Conservation (phyloP, 176 grass and related monocot genomes). For the Poa pratensis region DNA sequence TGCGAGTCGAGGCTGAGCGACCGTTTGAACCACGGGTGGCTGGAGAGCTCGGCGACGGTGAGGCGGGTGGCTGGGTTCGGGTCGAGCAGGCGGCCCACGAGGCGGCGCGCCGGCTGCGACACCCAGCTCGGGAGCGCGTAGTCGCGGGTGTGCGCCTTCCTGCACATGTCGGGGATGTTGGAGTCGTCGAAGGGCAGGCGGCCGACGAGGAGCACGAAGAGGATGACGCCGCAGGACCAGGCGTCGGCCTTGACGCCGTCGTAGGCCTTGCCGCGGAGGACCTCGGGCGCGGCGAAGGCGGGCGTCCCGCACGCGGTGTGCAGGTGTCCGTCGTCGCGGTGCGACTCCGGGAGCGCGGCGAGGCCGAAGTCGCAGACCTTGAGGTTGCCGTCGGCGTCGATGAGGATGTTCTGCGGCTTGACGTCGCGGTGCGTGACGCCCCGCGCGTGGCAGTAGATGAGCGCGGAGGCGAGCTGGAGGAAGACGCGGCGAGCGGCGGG, state of each 20-base stretch:
- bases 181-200: slow-evolving; percentile 88
- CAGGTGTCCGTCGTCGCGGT: slow-evolving; percentile 60
- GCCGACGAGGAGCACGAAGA: slow-evolving; percentile 83
- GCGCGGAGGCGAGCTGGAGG: slow-evolving; percentile 81
- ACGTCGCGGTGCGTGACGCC: slow-evolving; percentile 89
- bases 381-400: slow-evolving; percentile 66
- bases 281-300: slow-evolving; percentile 82
- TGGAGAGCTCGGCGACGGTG: slow-evolving; percentile 54
- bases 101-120: slow-evolving; percentile 57
- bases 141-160: slow-evolving; percentile 63
- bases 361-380: slow-evolving; percentile 97
- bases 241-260: slow-evolving; percentile 88
- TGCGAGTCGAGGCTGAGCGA: slow-evolving; percentile 93
- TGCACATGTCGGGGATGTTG: slow-evolving; percentile 84
- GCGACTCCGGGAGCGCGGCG: slow-evolving; percentile 80
- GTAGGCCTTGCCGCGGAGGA: slow-evolving; percentile 73
- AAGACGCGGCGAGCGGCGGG: slow-evolving; percentile 60
- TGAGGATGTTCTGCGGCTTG: slow-evolving; percentile 96
- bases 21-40: slow-evolving; percentile 89
- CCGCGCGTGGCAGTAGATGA: slow-evolving; percentile 86
- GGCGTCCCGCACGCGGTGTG: slow-evolving; percentile 89
- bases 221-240: slow-evolving; percentile 95
- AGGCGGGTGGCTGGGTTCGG: slow-evolving; percentile 81
- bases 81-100: slow-evolving; percentile 76
- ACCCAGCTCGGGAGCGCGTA: slow-evolving; percentile 68